phyloP scores from a whole-genome alignment of 2,329 filamentous ascomycete species.

The Venturia oleaginea region DNA sequence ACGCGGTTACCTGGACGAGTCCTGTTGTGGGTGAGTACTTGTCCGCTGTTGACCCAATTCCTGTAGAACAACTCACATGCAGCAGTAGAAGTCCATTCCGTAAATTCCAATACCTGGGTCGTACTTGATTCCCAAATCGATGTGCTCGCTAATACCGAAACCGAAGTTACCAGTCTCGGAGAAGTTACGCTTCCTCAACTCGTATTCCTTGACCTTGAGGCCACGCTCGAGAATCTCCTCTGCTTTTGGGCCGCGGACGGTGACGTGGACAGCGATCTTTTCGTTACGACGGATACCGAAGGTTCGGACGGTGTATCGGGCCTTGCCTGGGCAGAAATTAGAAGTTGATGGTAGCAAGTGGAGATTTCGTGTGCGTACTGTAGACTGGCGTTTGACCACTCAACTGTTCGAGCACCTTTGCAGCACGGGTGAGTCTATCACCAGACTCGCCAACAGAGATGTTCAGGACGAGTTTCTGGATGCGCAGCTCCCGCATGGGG shows the following conservation, averaged over 20 bases:
- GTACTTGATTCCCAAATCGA: slow-evolving; percentile 99
- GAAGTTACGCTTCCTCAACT: slow-evolving; percentile 99
- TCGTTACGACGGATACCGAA: slow-evolving; percentile 99
- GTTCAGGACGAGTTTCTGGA: slow-evolving; percentile 97
- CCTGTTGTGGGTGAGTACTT: slow-evolving; percentile 36
- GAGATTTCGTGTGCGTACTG: slow-evolving; percentile 54
- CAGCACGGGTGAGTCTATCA: slow-evolving; percentile 99
- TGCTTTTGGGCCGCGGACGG: slow-evolving; percentile 96
- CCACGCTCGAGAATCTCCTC: slow-evolving; percentile 99
- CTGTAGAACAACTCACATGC: slow-evolving; percentile 59
- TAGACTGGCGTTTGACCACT: slow-evolving; percentile 99
- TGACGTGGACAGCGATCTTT: slow-evolving; percentile 99
- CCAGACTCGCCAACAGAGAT: slow-evolving; percentile 99
- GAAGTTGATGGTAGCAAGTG: slow-evolving; percentile 10
- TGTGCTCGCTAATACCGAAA: slow-evolving; percentile 99
- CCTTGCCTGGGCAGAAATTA: slow-evolving; percentile 63
- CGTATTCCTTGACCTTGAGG: slow-evolving; percentile 99
- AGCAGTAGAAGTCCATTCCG: slow-evolving; percentile 99
- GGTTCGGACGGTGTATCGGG: slow-evolving; percentile 99
- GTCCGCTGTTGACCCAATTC: background rate
- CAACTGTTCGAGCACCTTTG: slow-evolving; percentile 99
- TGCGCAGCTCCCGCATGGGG: slow-evolving; percentile 99
- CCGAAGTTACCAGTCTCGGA: slow-evolving; percentile 99
- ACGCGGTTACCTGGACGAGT: slow-evolving; percentile 98
- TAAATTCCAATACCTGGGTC: slow-evolving; percentile 97